A percentile compares a stretch with the other conserved stretches of the same genome.
phyloP scores from a whole-genome alignment of 2,329 filamentous ascomycete genomes.

The Colletotrichum navitas region DNA sequence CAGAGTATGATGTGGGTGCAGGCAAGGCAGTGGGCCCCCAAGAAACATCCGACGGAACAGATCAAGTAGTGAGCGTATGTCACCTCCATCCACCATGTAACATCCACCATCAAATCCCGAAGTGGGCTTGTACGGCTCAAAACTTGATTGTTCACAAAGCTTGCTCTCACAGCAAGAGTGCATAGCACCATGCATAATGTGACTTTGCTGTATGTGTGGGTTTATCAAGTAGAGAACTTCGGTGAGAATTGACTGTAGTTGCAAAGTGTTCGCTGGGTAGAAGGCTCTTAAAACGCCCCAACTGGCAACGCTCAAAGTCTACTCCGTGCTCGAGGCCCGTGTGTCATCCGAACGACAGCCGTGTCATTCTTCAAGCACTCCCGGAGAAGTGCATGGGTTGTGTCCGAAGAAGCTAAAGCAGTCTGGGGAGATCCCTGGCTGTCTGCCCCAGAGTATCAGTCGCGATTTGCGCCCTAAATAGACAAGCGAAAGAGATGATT shows the following conservation, averaged over 20 bases:
- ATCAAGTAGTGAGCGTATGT: conserved; percentile 31
- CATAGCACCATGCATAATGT: conserved; percentile 8
- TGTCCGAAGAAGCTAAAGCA: conserved; percentile 39
- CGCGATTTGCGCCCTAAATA: conserved; percentile 40
- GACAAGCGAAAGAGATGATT: conserved; percentile 32
- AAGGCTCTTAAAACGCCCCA: neutral
- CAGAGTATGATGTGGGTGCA: conserved; percentile 31
- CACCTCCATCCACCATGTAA: conserved; percentile 31
- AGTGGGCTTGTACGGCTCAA: conserved; percentile 21
- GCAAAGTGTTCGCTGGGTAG: neutral
- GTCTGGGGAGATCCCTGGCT: conserved; percentile 37
- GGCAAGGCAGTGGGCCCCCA: conserved; percentile 35
- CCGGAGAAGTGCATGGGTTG: conserved; percentile 22
- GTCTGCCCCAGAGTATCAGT: conserved; percentile 36
- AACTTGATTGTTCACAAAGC: conserved; percentile 26
- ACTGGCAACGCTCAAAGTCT: conserved; percentile 9
- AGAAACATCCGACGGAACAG: conserved; percentile 38
- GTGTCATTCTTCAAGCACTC: conserved; percentile 39
- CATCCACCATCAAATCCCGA: conserved; percentile 17
- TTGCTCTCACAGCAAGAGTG: conserved; percentile 9
- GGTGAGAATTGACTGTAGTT: neutral
- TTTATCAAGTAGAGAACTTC: neutral
- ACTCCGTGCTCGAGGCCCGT: conserved; percentile 21
- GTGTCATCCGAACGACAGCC: conserved; percentile 37
- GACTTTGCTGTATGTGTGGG: neutral